phyloP scores from a whole-genome alignment of 805 yeast genomes.

The Phaffomyces opuntiae region DNA sequence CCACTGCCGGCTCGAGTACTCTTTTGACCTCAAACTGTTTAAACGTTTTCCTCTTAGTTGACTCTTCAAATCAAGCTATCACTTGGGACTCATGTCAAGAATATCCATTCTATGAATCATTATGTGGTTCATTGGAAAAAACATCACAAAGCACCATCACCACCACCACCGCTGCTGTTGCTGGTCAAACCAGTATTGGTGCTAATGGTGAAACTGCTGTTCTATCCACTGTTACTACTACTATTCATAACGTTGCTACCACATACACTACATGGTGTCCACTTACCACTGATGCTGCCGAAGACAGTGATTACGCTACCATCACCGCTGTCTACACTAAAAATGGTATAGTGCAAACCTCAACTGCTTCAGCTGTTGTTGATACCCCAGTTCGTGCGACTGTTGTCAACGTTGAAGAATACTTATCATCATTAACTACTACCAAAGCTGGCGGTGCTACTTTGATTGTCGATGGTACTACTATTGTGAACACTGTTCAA shows the following conservation, averaged over 20 bases:
- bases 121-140: conserved; percentile 7
- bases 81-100: conserved; percentile 21
- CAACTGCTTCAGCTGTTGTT: conserved; percentile 1
- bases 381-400: conserved; percentile 3
- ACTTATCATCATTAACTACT: conserved; percentile 7
- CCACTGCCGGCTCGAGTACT: conserved; percentile 7
- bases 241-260: conserved; percentile 6
- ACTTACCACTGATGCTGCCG: conserved; percentile 9
- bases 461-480: no score
- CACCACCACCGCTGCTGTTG: not conserved
- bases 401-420: conserved; percentile 4
- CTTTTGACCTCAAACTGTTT: conserved; percentile 21
- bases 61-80: conserved; percentile 7
- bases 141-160: not conserved
- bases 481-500: no score
- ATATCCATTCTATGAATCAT: conserved; percentile 18
- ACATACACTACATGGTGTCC: conserved; percentile 18
- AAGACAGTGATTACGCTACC: conserved; percentile 8
- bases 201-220: conserved; percentile 10
- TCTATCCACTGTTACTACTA: conserved; percentile 14
- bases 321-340: conserved; percentile 3
- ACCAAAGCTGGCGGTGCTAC: conserved; percentile 16
- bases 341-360: conserved; percentile 1
- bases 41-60: conserved; percentile 17
- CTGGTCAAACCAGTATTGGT: conserved; percentile 1